Evolutionary conservation across 2,329 filamentous ascomycete genomes (phyloP), one percentile per base, ranked within the genome.

Genomic region (Penicillium thymicola): DNA sequence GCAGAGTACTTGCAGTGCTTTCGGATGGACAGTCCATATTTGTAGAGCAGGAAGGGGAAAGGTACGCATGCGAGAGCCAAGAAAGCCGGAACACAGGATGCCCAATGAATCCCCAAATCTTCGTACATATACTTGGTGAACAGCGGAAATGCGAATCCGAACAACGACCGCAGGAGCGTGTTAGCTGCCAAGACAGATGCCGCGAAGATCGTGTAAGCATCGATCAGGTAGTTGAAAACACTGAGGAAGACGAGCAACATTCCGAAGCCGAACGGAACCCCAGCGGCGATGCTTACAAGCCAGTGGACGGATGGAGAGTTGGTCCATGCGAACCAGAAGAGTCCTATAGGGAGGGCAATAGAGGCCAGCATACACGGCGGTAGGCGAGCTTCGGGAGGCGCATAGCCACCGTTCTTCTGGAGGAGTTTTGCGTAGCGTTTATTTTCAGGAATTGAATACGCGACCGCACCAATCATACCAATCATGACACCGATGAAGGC

Each of bases 311-410:
- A 67, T 55, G 70, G 75, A 54, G 74, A 79, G 49, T 82, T 80
- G 1, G 83, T 83, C 83, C 83, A 85, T 0, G 82, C 82, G 55
- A 85, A 82, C 81, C 81, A 84, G 68, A 85, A 84, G 5, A 85
- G 73, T 16, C 81, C 80, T 41, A 83, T 68, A 0, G 85, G 84
- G 38, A 87, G 75, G n/a, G 73, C 70, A 23, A 82, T 72, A 51
- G 75, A 77, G 32, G 79, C 79, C 4, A 81, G 58, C 57, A 82
- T 78, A 43, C 74, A 76, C 6, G 80, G 77, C 2, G 80, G 79
- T 2, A 84, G 69, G 47, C 80, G 81, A 38, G 79, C 80, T 71
- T 86, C 84, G 0, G 85, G 84, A n/a, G 85, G 80, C 9, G 84
- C 84, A 56, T 85, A 82, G 5, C 85, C 86, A 2, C 74, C 76